Evolutionary conservation across 768 basidiomycete genomes (phyloP), one percentile per base, ranked within the genome.

Genomic region (Lactifluus hygrophoroides): DNA sequence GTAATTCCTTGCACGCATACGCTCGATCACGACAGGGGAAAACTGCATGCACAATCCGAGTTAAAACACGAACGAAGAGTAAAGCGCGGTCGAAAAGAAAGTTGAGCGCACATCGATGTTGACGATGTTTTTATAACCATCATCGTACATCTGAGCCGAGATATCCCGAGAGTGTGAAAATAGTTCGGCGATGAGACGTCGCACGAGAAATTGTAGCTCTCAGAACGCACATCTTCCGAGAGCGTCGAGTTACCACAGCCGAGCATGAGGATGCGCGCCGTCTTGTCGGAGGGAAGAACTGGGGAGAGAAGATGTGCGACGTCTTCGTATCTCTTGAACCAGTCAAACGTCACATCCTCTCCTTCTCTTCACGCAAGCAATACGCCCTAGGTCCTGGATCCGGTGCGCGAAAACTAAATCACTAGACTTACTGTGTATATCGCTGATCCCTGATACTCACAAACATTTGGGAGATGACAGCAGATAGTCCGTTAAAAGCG

Each of bases 241-340:
- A 92, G 72, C 55, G 72, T 87, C 3, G 90, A 89, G 69, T 91
- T 92, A 10, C 90, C 90, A 66, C 90, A 92, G 54, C 88, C 88
- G 17, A 93, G 81, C 78, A 93, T 86, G 45, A 92, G 70, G 62
- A 92, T 86, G 25, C 77, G 74, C 2, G 82, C 76, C 4, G 68
- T 66, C 68, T 78, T 85, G 60, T 80, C 71, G 0, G n/a, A n/a
- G n/a, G 87, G 88, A 21, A 93, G 77, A 32, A 86, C 72, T 34
- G 78, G 78, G 40, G 77, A 76, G 19, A 93, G 69, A 19, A 85
- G 70, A 48, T 77, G 70, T 7, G 83, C 77, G n/a, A 93, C 74
- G 56, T 93, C 89, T 2, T 70, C 69, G 65, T 91, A 93, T 9
- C 83, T 82, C 69, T 90, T 91, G 75, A 91, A 91, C 90, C 90